phyloP scores from a whole-genome alignment of 495 filamentous ascomycete genomes.

The Hypoxylon rickii region DNA sequence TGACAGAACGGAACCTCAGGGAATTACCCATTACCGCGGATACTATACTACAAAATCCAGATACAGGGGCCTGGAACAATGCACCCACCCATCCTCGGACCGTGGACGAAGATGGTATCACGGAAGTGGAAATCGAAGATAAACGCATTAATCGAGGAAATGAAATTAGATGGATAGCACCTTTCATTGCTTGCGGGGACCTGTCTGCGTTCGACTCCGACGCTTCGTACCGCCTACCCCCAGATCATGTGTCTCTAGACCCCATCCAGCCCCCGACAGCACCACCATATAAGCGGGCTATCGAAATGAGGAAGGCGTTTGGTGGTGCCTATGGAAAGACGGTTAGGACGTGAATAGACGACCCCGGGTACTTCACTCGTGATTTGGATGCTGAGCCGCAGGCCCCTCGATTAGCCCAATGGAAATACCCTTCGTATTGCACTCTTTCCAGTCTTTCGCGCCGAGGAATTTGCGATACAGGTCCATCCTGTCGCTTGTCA shows the following conservation, averaged over 20 bases:
- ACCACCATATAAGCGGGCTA: slow-evolving; percentile 87
- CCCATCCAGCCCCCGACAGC: slow-evolving; percentile 96
- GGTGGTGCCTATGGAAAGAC: slow-evolving; percentile 87
- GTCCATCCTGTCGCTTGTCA: slow-evolving; percentile 47
- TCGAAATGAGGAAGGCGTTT: slow-evolving; percentile 78
- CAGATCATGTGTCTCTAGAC: slow-evolving; percentile 75
- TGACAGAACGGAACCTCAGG: slow-evolving; percentile 44
- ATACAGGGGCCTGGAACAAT: slow-evolving; percentile 49
- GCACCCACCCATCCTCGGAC: slow-evolving; percentile 15
- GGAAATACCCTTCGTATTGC: slow-evolving; percentile 26
- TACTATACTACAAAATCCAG: slow-evolving; percentile 44
- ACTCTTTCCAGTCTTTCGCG: slow-evolving; percentile 46
- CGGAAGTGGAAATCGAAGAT: slow-evolving; percentile 60
- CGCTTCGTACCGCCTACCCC: slow-evolving; percentile 85
- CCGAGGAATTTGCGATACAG: slow-evolving; percentile 56
- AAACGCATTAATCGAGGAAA: slow-evolving; percentile 47
- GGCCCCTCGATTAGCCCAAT: slow-evolving; percentile 34
- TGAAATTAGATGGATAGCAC: slow-evolving; percentile 78
- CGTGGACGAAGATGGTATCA: slow-evolving; percentile 61
- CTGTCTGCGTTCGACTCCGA: slow-evolving; percentile 93
- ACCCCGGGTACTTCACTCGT: background rate
- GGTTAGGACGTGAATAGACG: slow-evolving; percentile 24
- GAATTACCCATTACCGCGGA: slow-evolving; percentile 44
- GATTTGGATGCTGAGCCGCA: slow-evolving; percentile 14
- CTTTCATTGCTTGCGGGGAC: slow-evolving; percentile 95